A percentile compares a stretch with the other conserved stretches of the same genome.
Evolutionary conservation across 176 grass and related monocot species (phyloP).

Genomic region (Thinopyrum elongatum): DNA sequence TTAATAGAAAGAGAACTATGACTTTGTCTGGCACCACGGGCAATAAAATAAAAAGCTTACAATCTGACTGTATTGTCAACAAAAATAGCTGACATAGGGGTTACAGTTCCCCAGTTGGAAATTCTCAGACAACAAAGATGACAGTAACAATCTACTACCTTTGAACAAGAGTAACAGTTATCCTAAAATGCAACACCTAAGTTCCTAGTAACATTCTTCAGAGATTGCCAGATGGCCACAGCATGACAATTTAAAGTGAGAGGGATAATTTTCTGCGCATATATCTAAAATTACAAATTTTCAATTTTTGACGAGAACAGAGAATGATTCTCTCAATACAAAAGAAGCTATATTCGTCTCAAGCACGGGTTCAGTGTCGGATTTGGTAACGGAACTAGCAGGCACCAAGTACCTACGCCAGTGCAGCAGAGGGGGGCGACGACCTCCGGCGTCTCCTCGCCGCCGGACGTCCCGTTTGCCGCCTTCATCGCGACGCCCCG

Average conservation of each 20-base stretch:
- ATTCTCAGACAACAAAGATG: not conserved
- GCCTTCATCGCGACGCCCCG: conserved; percentile 39
- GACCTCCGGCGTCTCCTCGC: conserved; percentile 57
- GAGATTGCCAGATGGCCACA: too few species aligned
- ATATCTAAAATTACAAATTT: not conserved
- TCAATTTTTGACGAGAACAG: not conserved
- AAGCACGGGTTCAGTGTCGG: not conserved
- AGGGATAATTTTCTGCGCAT: not conserved
- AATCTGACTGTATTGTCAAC: not conserved
- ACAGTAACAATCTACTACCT: not conserved
- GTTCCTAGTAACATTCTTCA: not conserved
- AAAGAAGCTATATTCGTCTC: not conserved
- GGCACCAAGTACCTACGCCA: conserved; percentile 35
- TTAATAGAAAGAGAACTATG: not conserved
- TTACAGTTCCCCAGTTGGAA: not conserved
- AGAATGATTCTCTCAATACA: not conserved
- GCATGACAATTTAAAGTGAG: not conserved
- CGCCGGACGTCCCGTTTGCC: conserved; percentile 23
- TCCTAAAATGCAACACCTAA: not conserved
- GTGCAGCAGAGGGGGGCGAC: conserved; percentile 23
- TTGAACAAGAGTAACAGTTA: not conserved
- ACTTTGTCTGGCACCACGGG: not conserved
- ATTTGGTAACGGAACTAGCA: not conserved
- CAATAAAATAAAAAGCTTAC: not conserved
- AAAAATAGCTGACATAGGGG: not conserved